Base-by-base conservation (phyloP, 2,329 filamentous ascomycete species). In the Ceratocystis huliohia region DNA sequence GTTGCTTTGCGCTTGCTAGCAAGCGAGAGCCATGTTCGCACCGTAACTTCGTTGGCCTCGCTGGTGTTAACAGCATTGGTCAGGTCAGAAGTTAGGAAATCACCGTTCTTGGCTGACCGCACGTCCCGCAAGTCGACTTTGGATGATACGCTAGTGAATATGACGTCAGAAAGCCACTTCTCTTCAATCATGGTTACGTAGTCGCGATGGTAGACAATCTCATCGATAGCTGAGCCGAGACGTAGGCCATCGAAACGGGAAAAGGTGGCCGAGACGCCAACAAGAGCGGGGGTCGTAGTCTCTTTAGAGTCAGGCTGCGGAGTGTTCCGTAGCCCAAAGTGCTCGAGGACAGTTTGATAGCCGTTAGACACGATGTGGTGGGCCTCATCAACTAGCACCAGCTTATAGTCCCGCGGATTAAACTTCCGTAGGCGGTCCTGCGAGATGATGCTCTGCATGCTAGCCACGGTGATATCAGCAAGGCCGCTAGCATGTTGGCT, bases 401-500 rank as follows among this genome's bases (percentile, higher is more conserved):
- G 83, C 76, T 99, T 99, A 79, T 93, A 97, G 6, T 78, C 79
- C 0, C 75, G 75, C 0, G 91, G 88, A 70, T 95, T 84, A 72
- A 93, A 97, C 73, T 96, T 96, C 45, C 75, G 73, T n/a, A 97
- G 81, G 1, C 94, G 84, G 64, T 87, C 83, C 13, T 84, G 83
- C 4, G 89, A 95, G 6, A 81, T 84, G 71, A 99, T 85, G 74
- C 90, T 96, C 72, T 88, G 86, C 45, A 99, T 82, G 44, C 93
- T 96, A 57, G 93, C 94, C 64, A 99, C 82, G 7, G 93, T 96
- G 70, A 99, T 96, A 75, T 99, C 93, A 66, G 92, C 93, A 1
- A 78, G 75, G 5, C 93, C 93, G 2, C 86, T 87, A 1, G 93
- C 89, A 70, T 88, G 86, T 61, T 84, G 78, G 57, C 82, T 83